Percentiles rank a stretch among this genome's conserved stretches.
phyloP scores from a whole-genome alignment of 495 filamentous ascomycete species.

The Coniosporium apollinis region DNA sequence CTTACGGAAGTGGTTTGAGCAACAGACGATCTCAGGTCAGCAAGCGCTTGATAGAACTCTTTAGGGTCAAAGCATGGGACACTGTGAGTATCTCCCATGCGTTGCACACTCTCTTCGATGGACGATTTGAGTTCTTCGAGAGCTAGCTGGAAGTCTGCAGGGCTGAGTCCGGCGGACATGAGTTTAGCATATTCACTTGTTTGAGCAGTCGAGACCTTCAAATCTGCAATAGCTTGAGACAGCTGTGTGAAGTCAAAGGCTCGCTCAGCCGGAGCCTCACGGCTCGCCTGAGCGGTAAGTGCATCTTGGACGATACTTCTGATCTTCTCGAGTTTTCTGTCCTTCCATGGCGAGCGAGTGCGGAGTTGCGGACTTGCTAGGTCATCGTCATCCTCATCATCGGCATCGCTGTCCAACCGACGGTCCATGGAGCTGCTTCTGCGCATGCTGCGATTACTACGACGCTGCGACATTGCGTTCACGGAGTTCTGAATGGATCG shows the following conservation, averaged over 20 bases:
- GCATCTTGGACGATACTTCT: conserved; percentile 66
- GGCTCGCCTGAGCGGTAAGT: conserved; percentile 39
- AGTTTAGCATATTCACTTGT: too few relatives aligned
- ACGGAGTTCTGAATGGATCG: conserved; percentile 55
- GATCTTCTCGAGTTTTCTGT: conserved; percentile 70
- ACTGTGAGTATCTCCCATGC: too few relatives aligned
- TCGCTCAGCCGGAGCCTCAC: conserved; percentile 8
- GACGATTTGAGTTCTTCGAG: too few relatives aligned
- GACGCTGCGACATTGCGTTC: conserved; percentile 28
- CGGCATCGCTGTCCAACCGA: conserved; percentile 66
- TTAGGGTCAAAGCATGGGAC: conserved; percentile 18
- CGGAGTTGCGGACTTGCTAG: conserved; percentile 32
- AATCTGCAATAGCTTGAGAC: conserved; percentile 38
- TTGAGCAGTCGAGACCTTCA: conserved; percentile 32
- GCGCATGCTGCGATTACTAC: conserved; percentile 24
- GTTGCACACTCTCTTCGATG: too few relatives aligned
- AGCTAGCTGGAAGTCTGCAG: too few relatives aligned
- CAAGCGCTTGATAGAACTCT: conserved; percentile 39
- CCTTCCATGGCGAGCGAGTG: conserved; percentile 48
- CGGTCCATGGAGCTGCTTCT: conserved; percentile 28
- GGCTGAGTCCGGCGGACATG: too few relatives aligned
- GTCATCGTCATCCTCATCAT: conserved; percentile 76
- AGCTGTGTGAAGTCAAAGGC: too few relatives aligned
- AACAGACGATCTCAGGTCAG: conserved; percentile 37
- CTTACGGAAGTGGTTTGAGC: conserved; percentile 17